Conservation (phyloP, 23 red algal genomes). For the Cyanidiococcus yangmingshanensis region DNA sequence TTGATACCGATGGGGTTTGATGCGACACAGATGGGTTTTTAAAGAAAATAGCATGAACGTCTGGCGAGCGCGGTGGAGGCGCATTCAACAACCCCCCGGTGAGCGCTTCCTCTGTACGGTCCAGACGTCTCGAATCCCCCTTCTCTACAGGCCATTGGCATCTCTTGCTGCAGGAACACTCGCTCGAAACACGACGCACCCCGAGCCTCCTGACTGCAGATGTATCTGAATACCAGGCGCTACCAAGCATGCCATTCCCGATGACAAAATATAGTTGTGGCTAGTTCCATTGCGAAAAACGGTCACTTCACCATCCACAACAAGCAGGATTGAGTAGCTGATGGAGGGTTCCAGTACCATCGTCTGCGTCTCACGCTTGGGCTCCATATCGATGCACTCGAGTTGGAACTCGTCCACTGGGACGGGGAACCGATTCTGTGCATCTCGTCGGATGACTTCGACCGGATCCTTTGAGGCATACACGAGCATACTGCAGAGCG, state of each 20-base stretch:
- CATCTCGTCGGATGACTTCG: conserved; percentile 26
- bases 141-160: background rate
- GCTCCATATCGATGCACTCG: conserved; percentile 20
- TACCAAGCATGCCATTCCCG: background rate
- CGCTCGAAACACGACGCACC: background rate
- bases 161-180: background rate
- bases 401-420: conserved; percentile 62
- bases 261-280: background rate
- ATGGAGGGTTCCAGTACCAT: background rate
- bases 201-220: background rate
- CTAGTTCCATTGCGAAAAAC: background rate
- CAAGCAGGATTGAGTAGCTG: background rate
- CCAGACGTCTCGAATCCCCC: no score
- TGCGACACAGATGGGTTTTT: no score
- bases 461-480: conserved; percentile 39
- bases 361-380: background rate
- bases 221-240: background rate
- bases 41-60: no score
- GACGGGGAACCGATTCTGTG: conserved; percentile 32
- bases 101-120: no score
- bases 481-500: conserved; percentile 70
- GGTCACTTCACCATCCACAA: background rate
- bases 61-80: no score
- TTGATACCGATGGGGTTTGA: no score
- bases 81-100: no score